phyloP scores from a whole-genome alignment of 1,284 basidiomycete genomes.

The Ustilago cynodontis region DNA sequence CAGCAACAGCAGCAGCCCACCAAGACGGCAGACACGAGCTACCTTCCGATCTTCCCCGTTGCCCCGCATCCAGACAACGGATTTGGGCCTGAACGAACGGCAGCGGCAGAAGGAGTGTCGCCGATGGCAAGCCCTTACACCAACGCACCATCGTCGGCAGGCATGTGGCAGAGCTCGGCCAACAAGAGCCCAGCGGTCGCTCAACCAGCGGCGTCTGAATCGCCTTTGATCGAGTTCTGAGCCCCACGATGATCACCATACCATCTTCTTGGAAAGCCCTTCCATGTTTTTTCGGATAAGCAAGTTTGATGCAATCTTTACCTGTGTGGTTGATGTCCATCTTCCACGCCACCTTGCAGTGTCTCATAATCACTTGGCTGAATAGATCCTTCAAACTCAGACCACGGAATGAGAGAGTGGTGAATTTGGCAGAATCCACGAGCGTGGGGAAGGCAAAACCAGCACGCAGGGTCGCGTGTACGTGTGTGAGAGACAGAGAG shows the following conservation, averaged over 20 bases:
- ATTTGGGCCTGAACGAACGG: constrained; percentile 16
- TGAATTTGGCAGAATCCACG: not conserved
- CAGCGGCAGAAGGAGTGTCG: constrained; percentile 25
- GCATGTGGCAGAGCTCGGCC: constrained; percentile 52
- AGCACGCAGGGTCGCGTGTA: not conserved
- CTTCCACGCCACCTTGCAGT: not conserved
- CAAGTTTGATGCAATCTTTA: not conserved
- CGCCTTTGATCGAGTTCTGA: constrained; percentile 54
- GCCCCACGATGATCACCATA: not conserved
- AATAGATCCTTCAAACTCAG: not conserved
- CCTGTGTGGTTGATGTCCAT: not conserved
- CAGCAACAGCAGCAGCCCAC: constrained; percentile 7
- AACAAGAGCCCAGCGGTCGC: constrained; percentile 24
- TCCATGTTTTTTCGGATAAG: not conserved
- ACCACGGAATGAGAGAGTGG: not conserved
- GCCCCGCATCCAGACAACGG: constrained; percentile 54
- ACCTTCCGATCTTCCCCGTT: constrained; percentile 46
- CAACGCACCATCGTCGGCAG: constrained; percentile 49
- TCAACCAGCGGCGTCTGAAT: constrained; percentile 26
- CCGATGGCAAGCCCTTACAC: constrained; percentile 35
- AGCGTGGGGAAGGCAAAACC: not conserved
- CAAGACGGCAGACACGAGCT: constrained; percentile 32
- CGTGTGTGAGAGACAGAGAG: not conserved
- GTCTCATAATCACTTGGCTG: too few relatives aligned
- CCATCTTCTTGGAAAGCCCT: not conserved